Percentiles rank a stretch among this genome's conserved stretches.
Evolutionary conservation across 176 grass and related monocot genomes (phyloP).

Genomic region (Poa pratensis): DNA sequence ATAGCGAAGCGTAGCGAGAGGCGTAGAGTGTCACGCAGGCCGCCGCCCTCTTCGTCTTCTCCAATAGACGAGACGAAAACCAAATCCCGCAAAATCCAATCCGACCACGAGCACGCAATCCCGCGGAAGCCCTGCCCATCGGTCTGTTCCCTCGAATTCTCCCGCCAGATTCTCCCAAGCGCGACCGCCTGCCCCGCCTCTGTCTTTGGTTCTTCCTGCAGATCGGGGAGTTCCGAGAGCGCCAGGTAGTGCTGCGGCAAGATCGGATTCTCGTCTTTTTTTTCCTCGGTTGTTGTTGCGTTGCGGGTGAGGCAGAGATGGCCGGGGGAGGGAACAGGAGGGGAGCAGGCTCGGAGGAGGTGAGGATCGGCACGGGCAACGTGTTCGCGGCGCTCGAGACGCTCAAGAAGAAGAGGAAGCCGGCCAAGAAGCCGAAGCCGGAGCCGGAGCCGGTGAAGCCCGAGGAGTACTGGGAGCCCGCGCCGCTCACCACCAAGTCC

Average conservation of each 20-base stretch:
- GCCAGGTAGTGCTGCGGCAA: neutral
- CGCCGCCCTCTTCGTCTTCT: neutral
- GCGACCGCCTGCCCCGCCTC: neutral
- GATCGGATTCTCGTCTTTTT: neutral
- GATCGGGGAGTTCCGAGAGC: constrained; percentile 9
- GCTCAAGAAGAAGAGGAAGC: constrained; percentile 92
- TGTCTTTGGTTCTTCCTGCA: constrained; percentile 4
- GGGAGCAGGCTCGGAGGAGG: constrained; percentile 53
- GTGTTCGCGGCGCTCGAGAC: constrained; percentile 90
- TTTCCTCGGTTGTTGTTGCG: neutral
- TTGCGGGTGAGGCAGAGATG: constrained; percentile 42
- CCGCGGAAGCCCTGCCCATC: neutral
- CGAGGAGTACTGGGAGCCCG: constrained; percentile 63
- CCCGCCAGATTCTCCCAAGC: neutral
- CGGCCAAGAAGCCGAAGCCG: constrained; percentile 36
- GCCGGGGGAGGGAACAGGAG: constrained; percentile 72
- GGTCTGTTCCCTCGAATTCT: neutral
- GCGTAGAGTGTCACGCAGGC: neutral
- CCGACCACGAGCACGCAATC: neutral
- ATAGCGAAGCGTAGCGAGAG: constrained; percentile 7
- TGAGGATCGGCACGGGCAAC: constrained; percentile 76
- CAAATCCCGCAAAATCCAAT: constrained; percentile 21
- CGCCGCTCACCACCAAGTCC: constrained; percentile 64
- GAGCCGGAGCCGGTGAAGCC: constrained; percentile 42
- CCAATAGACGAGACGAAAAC: neutral